Evolutionary conservation across 371 early-diverging fungal species (phyloP).

Genomic region (Mortierella sp.): DNA sequence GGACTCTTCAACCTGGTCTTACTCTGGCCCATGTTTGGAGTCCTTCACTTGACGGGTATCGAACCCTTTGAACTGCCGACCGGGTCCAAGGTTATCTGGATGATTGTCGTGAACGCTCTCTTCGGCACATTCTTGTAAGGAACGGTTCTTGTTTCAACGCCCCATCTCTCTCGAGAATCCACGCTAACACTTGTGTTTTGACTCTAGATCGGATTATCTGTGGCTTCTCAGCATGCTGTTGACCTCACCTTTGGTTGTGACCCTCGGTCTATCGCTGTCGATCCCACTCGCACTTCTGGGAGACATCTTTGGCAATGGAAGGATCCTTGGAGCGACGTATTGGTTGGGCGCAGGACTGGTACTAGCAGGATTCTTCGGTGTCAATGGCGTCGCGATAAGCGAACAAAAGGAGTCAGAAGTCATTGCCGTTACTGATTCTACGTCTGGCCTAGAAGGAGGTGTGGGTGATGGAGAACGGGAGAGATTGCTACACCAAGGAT

Average conservation of each 20-base stretch:
- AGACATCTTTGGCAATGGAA: slow-evolving; percentile 74
- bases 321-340: slow-evolving; percentile 66
- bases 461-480: too few species aligned
- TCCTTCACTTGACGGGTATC: slow-evolving; percentile 73
- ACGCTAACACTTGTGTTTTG: too few species aligned
- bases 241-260: slow-evolving; percentile 85
- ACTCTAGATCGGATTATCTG: slow-evolving; percentile 74
- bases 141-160: neutral
- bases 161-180: too few species aligned
- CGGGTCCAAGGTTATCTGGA: slow-evolving; percentile 61
- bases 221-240: slow-evolving; percentile 85
- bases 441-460: too few species aligned
- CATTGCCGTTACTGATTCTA: too few species aligned
- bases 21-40: slow-evolving; percentile 75
- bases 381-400: too few species aligned
- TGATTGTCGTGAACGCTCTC: slow-evolving; percentile 78
- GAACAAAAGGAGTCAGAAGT: too few species aligned
- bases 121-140: slow-evolving; percentile 79
- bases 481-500: too few species aligned
- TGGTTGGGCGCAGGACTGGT: slow-evolving; percentile 75
- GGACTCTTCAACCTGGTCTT: slow-evolving; percentile 79
- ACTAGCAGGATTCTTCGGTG: slow-evolving; percentile 74
- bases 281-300: slow-evolving; percentile 83
- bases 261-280: slow-evolving; percentile 81
- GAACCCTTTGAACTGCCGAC: slow-evolving; percentile 77